A percentile compares a stretch with the other conserved stretches of the same genome.
phyloP scores from a whole-genome alignment of 2,329 filamentous ascomycete species.

The Ceratocystis alfenasii region DNA sequence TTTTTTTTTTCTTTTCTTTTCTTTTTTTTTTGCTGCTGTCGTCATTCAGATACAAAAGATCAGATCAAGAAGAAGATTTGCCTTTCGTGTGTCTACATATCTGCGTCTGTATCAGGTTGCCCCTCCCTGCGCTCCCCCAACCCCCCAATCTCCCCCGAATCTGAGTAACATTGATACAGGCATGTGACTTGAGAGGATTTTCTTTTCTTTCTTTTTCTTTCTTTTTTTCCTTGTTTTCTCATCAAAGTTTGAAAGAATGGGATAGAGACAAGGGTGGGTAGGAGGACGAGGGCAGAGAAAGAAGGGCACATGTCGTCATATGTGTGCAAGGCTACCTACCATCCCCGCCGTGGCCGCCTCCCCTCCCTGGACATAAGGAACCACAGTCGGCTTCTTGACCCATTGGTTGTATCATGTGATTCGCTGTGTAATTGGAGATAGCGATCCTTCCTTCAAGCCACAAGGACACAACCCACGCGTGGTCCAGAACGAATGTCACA shows the following conservation, averaged over 20 bases:
- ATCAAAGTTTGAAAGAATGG: not conserved
- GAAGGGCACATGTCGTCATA: not conserved
- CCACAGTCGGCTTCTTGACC: too few species aligned
- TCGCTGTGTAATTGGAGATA: not conserved
- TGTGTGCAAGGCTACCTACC: constrained; percentile 1
- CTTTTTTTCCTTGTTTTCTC: not conserved
- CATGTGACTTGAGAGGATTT: constrained; percentile 9
- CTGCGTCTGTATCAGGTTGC: too few species aligned
- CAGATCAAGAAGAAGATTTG: too few species aligned
- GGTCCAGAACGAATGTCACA: not conserved
- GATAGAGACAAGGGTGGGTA: not conserved
- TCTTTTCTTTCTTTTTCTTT: not conserved
- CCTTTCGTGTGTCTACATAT: too few species aligned
- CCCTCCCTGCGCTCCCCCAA: too few species aligned
- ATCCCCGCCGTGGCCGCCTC: too few species aligned
- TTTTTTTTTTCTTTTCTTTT: not conserved
- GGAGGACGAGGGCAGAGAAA: not conserved
- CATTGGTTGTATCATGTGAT: not conserved
- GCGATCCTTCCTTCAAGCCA: not conserved
- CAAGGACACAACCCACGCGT: not conserved
- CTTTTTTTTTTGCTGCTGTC: not conserved
- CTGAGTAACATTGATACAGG: not conserved
- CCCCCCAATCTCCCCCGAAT: not conserved
- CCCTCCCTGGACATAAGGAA: too few species aligned
- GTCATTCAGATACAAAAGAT: too few species aligned